These are phyloP conservation scores for Saccharomyces mikatae DNA, from an alignment of 805 yeast species.

Conservation along the genomic window DNA sequence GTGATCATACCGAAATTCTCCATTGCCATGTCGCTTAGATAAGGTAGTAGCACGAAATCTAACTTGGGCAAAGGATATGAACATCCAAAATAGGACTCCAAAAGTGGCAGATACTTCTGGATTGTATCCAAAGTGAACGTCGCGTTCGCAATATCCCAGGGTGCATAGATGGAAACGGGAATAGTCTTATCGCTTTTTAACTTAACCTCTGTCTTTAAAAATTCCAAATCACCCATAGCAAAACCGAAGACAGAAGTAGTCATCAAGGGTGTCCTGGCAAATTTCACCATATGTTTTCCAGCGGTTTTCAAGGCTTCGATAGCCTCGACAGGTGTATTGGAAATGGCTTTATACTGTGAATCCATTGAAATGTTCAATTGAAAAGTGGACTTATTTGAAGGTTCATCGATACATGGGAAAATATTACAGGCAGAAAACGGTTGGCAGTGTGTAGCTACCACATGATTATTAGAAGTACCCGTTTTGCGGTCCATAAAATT, in stretches of 20 bases:
- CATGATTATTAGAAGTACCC: slow-evolving; percentile 42
- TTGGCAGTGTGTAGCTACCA: slow-evolving; percentile 66
- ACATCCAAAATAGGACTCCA: slow-evolving; percentile 38
- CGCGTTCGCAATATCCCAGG: slow-evolving; percentile 39
- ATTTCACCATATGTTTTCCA: slow-evolving; percentile 32
- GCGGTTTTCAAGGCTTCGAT: slow-evolving; percentile 6
- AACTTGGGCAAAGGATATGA: slow-evolving; percentile 54
- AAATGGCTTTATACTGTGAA: slow-evolving; percentile 40
- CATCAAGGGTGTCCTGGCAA: slow-evolving; percentile 50
- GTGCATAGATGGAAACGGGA: slow-evolving; percentile 49
- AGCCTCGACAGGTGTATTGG: slow-evolving; percentile 38
- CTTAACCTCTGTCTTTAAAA: slow-evolving; percentile 32
- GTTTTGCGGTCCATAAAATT: slow-evolving; percentile 46
- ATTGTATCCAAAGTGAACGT: slow-evolving; percentile 44
- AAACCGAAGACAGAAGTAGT: slow-evolving; percentile 60
- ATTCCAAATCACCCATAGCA: slow-evolving; percentile 59
- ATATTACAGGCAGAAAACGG: slow-evolving; percentile 56
- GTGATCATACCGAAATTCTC: slow-evolving; percentile 71
- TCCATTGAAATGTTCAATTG: slow-evolving; percentile 41
- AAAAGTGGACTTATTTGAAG: slow-evolving; percentile 44
- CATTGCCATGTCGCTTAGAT: slow-evolving; percentile 69
- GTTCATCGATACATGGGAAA: slow-evolving; percentile 67
- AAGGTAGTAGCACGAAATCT: slow-evolving; percentile 63
- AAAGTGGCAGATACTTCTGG: slow-evolving; percentile 38
- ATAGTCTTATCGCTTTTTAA: slow-evolving; percentile 21